Evolutionary conservation across 306 rosid genomes (phyloP), one percentile per base, ranked within the genome.

Genomic region (Morella rubra): DNA sequence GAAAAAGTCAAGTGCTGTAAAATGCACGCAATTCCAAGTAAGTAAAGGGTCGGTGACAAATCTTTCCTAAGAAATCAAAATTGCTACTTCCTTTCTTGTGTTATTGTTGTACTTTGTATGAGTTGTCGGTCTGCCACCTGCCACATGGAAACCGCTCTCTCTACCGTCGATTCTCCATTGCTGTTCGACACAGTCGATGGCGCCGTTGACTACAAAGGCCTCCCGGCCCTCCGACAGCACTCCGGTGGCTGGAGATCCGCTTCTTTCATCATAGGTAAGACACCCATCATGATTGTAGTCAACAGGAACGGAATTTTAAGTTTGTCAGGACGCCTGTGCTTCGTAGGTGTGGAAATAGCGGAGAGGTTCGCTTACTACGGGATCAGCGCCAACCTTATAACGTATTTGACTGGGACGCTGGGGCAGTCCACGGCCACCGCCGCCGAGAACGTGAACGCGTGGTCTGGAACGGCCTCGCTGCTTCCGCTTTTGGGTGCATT

Each of bases 171-270:
- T 49, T 54, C 80, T 22, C 87, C 79, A 41, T 79, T 86, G 46
- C 79, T 86, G 6, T 24, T 45, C 19, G 85, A 79, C 37, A 77
- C 79, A 5, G 82, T 85, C 0, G 74, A 76, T 8, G 87, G 81
- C 0, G 82, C 80, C 8, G 86, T 83, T 37, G 93, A 85, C 80
- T 53, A 60, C 80, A 81, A 44, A 40, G 87, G 87, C 14, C 69
- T 40, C 4, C 73, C 82, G 0, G 76, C 45, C 4, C n/a, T 72
- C n/a, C 79, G 87, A 77, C 64, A 68, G 45, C 20, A 41, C 24
- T 79, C 74, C 44, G 90, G 89, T 14, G 73, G 85, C 0, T 89
- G 93, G 93, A 55, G 65, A 75, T 81, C 93, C 0, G 87, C 90
- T 12, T 45, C 56, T 5, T 85, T 81, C 12, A 77, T 89, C 32